Percentiles rank a stretch among this genome's conserved stretches.
Conservation (phyloP, 345 rosid species). For the Syzygium aromaticum region DNA sequence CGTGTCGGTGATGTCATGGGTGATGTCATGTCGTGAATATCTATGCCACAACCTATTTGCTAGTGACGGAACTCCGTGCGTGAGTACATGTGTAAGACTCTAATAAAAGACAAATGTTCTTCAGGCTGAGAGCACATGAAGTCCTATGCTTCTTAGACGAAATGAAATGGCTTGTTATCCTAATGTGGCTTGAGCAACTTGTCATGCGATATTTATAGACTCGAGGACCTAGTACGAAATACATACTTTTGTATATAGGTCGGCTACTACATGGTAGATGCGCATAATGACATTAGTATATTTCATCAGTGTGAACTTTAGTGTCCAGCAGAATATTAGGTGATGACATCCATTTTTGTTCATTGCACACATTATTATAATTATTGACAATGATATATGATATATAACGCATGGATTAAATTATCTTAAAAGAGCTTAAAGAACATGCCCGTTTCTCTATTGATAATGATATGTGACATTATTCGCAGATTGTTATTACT, state of each 20-base stretch:
- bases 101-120: not conserved
- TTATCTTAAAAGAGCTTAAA: not conserved
- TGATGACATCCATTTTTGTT: not conserved
- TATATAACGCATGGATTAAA: not conserved
- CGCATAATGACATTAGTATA: not conserved
- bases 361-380: not conserved
- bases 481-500: too few species aligned
- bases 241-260: not conserved
- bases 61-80: not conserved
- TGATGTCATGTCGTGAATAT: not conserved
- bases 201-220: not conserved
- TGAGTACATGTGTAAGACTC: not conserved
- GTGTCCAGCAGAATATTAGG: not conserved
- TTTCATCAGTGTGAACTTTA: not conserved
- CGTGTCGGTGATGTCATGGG: not conserved
- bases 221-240: not conserved
- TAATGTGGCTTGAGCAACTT: not conserved
- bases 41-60: not conserved
- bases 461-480: not conserved
- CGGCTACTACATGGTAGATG: not conserved
- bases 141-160: not conserved
- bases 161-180: not conserved
- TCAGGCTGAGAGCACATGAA: not conserved
- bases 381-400: not conserved
- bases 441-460: too few species aligned